Evolutionary conservation across 495 filamentous ascomycete species (phyloP), one percentile per base, ranked within the genome.

Genomic region (Staphylotrichum tortipilum): DNA sequence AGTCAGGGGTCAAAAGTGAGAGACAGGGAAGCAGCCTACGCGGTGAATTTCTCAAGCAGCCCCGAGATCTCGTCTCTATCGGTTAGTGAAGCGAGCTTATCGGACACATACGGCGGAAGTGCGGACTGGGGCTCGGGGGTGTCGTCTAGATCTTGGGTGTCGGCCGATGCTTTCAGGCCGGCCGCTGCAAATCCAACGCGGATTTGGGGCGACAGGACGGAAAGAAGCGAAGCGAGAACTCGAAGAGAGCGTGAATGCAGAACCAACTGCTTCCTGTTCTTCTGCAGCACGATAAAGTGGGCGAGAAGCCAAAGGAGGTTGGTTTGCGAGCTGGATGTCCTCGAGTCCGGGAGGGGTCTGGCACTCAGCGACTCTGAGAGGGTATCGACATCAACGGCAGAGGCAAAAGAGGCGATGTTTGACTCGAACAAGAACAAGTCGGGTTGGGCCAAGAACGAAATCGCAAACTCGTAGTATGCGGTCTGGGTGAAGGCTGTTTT

Each of bases 281-380:
- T 75, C 54, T 85, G 79, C 38, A 95, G 78, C 56, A 77, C 86
- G 42, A 96, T 84, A 50, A 89, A 80, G 60, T 94, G 85, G 18
- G 84, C 77, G 41, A 95, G 67, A 18, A 98, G 72, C 84, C 89
- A 94, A 18, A 89, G 68, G 14, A 75, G 73, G 19, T 61, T 60
- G 31, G 67, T 58, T 41, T 58, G 57, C 9, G 54, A 44, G 6
- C 37, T 41, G 34, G 48, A 37, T 11, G 54, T 43, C 43, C 60
- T 57, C n/a, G 47, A 39, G 4, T 48, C 47, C n/a, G 58, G 36
- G 1, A 44, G 14, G 2, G 39, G 15, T 2, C 39, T 39, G 22
- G 36, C 47, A 30, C 47, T 18, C 26, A 64, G 35, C 8, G 53
- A 53, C 12, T 52, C 42, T 0, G 65, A 67, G 7, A 75, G 57